phyloP scores from a whole-genome alignment of 179 eudicot genomes.

The Spinacia oleracea region DNA sequence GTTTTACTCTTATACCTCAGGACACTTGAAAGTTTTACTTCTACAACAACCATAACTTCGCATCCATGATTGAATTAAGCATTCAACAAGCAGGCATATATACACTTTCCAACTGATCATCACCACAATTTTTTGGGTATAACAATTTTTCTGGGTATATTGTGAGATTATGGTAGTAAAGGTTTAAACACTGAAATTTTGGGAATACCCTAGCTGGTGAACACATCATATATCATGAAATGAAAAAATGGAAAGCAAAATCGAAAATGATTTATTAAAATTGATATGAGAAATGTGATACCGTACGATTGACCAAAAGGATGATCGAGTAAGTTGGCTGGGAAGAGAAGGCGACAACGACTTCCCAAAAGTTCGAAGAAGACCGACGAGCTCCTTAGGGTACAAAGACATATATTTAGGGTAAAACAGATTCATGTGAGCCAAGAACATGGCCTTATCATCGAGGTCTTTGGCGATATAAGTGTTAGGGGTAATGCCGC shows the following conservation, averaged over 20 bases:
- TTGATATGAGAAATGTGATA: conserved; percentile 1
- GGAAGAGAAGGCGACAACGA: conserved; percentile 61
- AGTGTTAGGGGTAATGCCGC: conserved; percentile 56
- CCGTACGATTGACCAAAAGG: conserved; percentile 75
- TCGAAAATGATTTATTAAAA: background rate
- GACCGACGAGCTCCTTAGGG: conserved; percentile 56
- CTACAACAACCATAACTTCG: background rate
- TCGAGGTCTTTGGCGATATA: conserved; percentile 69
- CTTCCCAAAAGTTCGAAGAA: conserved; percentile 45
- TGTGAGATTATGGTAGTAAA: too few relatives aligned
- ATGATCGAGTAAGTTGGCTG: conserved; percentile 56
- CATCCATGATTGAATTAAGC: background rate
- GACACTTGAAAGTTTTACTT: background rate
- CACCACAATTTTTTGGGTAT: too few relatives aligned
- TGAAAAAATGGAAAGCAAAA: background rate
- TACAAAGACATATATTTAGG: conserved; percentile 45
- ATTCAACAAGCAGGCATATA: too few relatives aligned
- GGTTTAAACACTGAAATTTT: too few relatives aligned
- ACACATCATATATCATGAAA: background rate
- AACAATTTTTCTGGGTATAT: too few relatives aligned
- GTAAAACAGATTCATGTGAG: conserved; percentile 74
- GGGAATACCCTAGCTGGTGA: too few relatives aligned
- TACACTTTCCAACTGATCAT: too few relatives aligned
- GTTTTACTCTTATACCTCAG: background rate
- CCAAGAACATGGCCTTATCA: conserved; percentile 69